These are phyloP conservation scores for Cyberlindnera americana DNA, from an alignment of 805 yeast genomes.

Conservation along the genomic window DNA sequence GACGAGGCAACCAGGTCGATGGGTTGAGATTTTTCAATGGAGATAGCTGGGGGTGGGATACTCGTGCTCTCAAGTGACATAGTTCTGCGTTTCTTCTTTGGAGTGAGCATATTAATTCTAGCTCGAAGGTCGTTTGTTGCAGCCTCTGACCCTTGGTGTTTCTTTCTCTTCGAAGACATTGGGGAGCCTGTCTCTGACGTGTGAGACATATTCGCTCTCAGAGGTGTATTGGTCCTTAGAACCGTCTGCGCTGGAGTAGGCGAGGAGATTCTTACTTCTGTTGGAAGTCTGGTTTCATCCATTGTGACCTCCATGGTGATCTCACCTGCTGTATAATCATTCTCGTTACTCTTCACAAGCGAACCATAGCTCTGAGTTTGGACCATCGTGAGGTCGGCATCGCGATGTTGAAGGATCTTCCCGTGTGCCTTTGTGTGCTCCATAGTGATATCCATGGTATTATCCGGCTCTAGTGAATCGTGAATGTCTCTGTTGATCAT, in stretches of 20 bases:
- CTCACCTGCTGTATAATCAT: conserved; percentile 1
- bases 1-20: conserved; percentile 1
- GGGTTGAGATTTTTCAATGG: background rate
- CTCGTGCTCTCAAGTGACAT: background rate
- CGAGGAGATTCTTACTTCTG: background rate
- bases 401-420: background rate
- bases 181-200: conserved; percentile 31
- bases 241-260: too few species aligned
- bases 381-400: conserved; percentile 14
- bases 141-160: conserved; percentile 4
- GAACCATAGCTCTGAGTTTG: conserved; percentile 17
- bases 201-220: conserved; percentile 26
- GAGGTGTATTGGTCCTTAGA: conserved; percentile 22
- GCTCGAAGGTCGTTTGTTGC: conserved; percentile 20
- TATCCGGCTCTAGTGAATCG: background rate
- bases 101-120: conserved; percentile 26
- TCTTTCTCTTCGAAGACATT: conserved; percentile 24
- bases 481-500: conserved; percentile 16
- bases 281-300: conserved; percentile 18
- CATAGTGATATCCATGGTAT: conserved; percentile 13
- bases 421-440: conserved; percentile 21
- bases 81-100: conserved; percentile 21
- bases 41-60: background rate
- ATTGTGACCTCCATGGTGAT: conserved; percentile 6
- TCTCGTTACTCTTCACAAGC: background rate